Conservation (phyloP, 2,329 filamentous ascomycete genomes). For the Hymenoscyphus occultus region DNA sequence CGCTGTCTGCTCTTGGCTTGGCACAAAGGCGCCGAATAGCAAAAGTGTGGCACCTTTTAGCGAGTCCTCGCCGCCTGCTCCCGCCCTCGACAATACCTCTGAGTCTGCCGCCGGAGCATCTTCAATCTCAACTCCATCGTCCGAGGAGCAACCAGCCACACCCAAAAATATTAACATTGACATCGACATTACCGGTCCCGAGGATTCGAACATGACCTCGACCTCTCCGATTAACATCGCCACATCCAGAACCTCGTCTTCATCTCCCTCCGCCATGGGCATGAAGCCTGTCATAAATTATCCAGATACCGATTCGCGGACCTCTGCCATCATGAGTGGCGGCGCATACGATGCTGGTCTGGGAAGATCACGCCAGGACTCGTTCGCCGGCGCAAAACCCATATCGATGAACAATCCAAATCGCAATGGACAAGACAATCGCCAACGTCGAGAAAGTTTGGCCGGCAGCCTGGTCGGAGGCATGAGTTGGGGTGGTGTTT, state of each 20-base stretch:
- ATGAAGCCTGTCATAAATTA: constrained; percentile 27
- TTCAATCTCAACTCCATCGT: constrained; percentile 10
- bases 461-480: constrained; percentile 70
- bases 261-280: constrained; percentile 40
- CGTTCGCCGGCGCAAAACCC: constrained; percentile 63
- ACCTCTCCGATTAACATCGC: constrained; percentile 38
- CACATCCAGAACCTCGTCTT: constrained; percentile 35
- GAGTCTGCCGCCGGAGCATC: constrained; percentile 6
- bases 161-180: constrained; percentile 8
- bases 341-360: constrained; percentile 56
- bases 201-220: constrained; percentile 32
- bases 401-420: constrained; percentile 65
- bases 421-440: constrained; percentile 52
- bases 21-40: constrained; percentile 5
- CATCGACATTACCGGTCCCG: not conserved
- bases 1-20: not conserved
- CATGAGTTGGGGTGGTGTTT: constrained; percentile 96
- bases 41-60: constrained; percentile 8
- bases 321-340: constrained; percentile 55
- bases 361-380: constrained; percentile 55
- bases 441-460: constrained; percentile 58
- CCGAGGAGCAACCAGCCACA: constrained; percentile 16
- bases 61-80: constrained; percentile 9
- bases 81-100: too few species aligned
- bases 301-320: constrained; percentile 32